Evolutionary conservation across 495 filamentous ascomycete genomes (phyloP).

Genomic region (Neurospora sp.): DNA sequence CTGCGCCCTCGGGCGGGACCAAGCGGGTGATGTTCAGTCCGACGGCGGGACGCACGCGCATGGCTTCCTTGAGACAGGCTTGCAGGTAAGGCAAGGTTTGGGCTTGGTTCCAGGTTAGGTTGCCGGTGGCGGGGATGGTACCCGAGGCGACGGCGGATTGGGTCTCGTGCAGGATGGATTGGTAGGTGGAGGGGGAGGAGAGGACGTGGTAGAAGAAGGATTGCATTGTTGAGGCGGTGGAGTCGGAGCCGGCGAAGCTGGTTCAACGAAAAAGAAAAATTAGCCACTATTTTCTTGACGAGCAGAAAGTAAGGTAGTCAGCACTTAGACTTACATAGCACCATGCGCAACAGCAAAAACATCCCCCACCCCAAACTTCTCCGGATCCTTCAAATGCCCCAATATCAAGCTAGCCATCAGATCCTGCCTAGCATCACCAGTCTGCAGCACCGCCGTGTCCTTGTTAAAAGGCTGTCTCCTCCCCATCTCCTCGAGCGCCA

Average conservation of each 20-base stretch:
- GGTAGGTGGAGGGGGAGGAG: constrained; percentile 31
- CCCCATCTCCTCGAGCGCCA: constrained; percentile 39
- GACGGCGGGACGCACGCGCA: constrained; percentile 54
- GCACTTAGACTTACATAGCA: constrained; percentile 33
- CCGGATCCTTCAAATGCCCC: constrained; percentile 36
- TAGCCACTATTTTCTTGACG: background rate
- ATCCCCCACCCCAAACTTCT: constrained; percentile 38
- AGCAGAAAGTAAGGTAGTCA: background rate
- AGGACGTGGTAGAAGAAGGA: constrained; percentile 46
- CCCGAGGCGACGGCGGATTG: constrained; percentile 27
- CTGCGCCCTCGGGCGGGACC: constrained; percentile 42
- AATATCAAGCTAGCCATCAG: constrained; percentile 37
- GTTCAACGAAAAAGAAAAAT: background rate
- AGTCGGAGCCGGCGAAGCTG: constrained; percentile 53
- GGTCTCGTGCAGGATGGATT: constrained; percentile 35
- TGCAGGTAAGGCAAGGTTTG: constrained; percentile 48
- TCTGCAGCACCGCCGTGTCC: constrained; percentile 28
- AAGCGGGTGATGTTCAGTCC: constrained; percentile 44
- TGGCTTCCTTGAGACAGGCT: constrained; percentile 57
- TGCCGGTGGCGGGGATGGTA: constrained; percentile 30
- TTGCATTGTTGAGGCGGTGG: constrained; percentile 49
- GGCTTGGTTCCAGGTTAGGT: constrained; percentile 35
- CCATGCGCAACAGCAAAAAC: constrained; percentile 46
- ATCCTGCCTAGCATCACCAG: constrained; percentile 30
- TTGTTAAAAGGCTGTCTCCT: constrained; percentile 35